Conservation (phyloP, 2,329 filamentous ascomycete genomes). For the Aspergillus brasiliensis region DNA sequence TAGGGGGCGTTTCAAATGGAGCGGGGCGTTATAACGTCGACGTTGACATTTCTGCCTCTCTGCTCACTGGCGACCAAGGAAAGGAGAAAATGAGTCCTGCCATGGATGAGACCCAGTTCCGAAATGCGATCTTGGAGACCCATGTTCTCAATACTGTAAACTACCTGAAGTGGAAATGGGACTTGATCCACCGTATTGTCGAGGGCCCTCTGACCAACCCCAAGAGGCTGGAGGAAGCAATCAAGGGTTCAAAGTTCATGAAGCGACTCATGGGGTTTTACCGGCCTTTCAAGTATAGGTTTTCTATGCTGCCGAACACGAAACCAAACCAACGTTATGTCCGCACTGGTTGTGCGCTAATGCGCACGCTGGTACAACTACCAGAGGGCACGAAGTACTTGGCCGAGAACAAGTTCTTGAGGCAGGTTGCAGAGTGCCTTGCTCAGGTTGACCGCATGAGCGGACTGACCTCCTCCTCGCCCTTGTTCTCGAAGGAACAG, state of each 20-base stretch:
- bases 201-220: conserved; percentile 89
- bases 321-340: conserved; percentile 94
- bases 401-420: conserved; percentile 85
- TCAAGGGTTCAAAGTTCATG: conserved; percentile 93
- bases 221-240: conserved; percentile 89
- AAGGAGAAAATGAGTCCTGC: conserved; percentile 61
- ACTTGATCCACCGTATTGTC: conserved; percentile 83
- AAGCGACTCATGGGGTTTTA: conserved; percentile 95
- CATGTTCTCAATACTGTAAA: conserved; percentile 87
- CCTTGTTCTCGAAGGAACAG: conserved; percentile 84
- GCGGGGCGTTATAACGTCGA: conserved; percentile 46
- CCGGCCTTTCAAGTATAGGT: conserved; percentile 93
- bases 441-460: conserved; percentile 90
- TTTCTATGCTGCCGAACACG: conserved; percentile 85
- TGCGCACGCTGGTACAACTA: conserved; percentile 83
- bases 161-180: conserved; percentile 97
- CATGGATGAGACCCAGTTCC: conserved; percentile 66
- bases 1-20: conserved; percentile 44
- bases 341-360: conserved; percentile 81
- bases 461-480: conserved; percentile 68
- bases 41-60: conserved; percentile 48
- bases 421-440: conserved; percentile 92
- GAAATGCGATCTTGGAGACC: conserved; percentile 67
- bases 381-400: conserved; percentile 82
- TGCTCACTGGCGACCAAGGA: conserved; percentile 43